Evolutionary conservation across 768 basidiomycete genomes (phyloP).

Genomic region (Tricholoma terreum): DNA sequence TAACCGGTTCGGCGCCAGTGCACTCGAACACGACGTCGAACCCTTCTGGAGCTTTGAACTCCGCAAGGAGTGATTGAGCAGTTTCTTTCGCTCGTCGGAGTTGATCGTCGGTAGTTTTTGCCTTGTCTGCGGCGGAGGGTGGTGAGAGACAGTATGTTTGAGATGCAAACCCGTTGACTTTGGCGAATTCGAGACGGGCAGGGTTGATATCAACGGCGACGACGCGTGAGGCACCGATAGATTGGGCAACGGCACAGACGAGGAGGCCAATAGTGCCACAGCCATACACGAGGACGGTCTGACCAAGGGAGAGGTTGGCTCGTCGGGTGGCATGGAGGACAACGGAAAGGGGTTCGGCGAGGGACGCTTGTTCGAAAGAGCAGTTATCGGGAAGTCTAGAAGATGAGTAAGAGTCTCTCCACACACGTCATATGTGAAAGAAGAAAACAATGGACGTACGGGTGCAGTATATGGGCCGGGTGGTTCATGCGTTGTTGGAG

Average conservation of each 20-base stretch:
- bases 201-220: slow-evolving; percentile 86
- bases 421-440: slow-evolving; percentile 4
- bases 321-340: slow-evolving; percentile 64
- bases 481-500: slow-evolving; percentile 87
- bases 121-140: slow-evolving; percentile 30
- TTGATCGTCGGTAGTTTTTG: slow-evolving; percentile 54
- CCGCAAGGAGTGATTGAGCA: slow-evolving; percentile 45
- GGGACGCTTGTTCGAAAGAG: slow-evolving; percentile 76
- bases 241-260: slow-evolving; percentile 75
- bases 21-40: slow-evolving; percentile 96
- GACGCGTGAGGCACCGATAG: slow-evolving; percentile 66
- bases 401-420: neutral
- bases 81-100: slow-evolving; percentile 60
- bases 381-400: slow-evolving; percentile 70
- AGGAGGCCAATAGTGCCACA: slow-evolving; percentile 93
- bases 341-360: slow-evolving; percentile 94
- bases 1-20: slow-evolving; percentile 88
- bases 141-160: slow-evolving; percentile 63
- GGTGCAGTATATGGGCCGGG: slow-evolving; percentile 81
- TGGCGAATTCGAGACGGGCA: slow-evolving; percentile 76
- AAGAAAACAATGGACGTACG: slow-evolving; percentile 50
- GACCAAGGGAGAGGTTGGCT: slow-evolving; percentile 43
- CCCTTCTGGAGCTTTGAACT: slow-evolving; percentile 66
- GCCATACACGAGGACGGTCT: slow-evolving; percentile 84
- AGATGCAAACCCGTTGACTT: slow-evolving; percentile 70